Base-by-base conservation (phyloP, 169 alveolate genomes). In the Blepharisma undulans region DNA sequence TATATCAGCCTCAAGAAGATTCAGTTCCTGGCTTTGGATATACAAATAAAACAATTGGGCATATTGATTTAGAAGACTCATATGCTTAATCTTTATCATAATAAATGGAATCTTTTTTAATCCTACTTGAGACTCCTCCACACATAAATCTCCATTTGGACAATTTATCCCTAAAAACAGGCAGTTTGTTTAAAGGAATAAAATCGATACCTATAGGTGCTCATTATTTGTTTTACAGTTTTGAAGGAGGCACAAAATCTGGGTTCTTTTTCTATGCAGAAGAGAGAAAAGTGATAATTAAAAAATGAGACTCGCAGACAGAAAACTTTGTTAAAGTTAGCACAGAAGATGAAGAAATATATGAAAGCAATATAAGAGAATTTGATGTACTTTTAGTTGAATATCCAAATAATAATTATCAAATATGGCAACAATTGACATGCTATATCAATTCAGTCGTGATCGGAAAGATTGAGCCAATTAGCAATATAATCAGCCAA, bases 131-230 rank as follows among this genome's bases (percentile, higher is more conserved):
- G 61, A 27, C 74, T 29, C 92, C 92, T 16, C 25, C 21, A 59
- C 61, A 33, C 29, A 25, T 22, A 10, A 29, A 74, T n/a, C 61
- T 88, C n/a, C 61, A 71, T 4, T 33, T 88, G 8, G 92, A 88
- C 72, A 81, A 88, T 91, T 22, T 66, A n/a, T 4, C 90, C 0
- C 78, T 81, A 60, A 71, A 74, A 19, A 16, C 90, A 66, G 92
- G 92, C 5, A 59, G 71, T 4, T 25, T 60, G 19, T 88, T 88
- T 27, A 66, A 81, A 59, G 92, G 92, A 22, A 60, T 89, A 48
- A 84, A 89, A 60, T 22, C 25, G 4, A 77, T 89, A 8, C 92
- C 92, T 87, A 34, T 8, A 84, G 92, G 92, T 16, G 89, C 71
- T 25, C 92, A 89, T 60, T 77, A 48, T 22, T 84, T 89, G 16